Evolutionary conservation across 106 monocot genomes (phyloP).

Genomic region (Platanthera guangdongensis): DNA sequence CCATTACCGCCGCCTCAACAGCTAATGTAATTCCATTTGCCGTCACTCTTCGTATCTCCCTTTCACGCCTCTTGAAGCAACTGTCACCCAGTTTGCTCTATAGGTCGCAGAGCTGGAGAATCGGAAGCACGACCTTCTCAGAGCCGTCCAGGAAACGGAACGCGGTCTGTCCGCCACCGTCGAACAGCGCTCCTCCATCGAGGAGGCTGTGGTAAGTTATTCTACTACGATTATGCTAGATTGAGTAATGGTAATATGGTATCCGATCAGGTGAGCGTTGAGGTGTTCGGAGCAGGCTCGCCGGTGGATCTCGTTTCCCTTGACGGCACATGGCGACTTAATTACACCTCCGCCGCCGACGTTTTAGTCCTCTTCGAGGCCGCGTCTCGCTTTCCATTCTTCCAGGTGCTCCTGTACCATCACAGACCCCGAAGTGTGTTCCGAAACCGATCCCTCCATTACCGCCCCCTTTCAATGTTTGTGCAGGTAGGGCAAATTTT

Average conservation of each 20-base stretch:
- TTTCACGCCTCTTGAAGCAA: neutral
- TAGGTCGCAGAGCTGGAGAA: constrained; percentile 35
- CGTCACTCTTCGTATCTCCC: neutral
- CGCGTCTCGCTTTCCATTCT: constrained; percentile 52
- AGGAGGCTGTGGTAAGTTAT: constrained; percentile 66
- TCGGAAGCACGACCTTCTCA: constrained; percentile 65
- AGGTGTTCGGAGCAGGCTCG: constrained; percentile 48
- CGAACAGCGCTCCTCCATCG: constrained; percentile 81
- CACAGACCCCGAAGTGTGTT: neutral
- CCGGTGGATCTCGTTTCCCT: constrained; percentile 43
- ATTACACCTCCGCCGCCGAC: constrained; percentile 81
- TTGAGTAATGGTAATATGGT: neutral
- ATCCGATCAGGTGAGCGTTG: constrained; percentile 50
- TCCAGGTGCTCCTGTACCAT: constrained; percentile 28
- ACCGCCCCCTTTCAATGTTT: neutral
- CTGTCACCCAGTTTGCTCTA: neutral
- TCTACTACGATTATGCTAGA: neutral
- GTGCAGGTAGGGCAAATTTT: constrained; percentile 85
- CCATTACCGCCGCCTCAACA: neutral
- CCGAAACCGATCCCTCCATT: neutral
- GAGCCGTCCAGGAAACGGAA: constrained; percentile 78
- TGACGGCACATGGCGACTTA: constrained; percentile 83
- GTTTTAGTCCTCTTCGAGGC: constrained; percentile 85
- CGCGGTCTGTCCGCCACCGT: constrained; percentile 59
- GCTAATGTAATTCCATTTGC: neutral